Evolutionary conservation across 164 flowering plant genomes (phyloP), one percentile per base, ranked within the genome.

Genomic region (Litsea cubeba): DNA sequence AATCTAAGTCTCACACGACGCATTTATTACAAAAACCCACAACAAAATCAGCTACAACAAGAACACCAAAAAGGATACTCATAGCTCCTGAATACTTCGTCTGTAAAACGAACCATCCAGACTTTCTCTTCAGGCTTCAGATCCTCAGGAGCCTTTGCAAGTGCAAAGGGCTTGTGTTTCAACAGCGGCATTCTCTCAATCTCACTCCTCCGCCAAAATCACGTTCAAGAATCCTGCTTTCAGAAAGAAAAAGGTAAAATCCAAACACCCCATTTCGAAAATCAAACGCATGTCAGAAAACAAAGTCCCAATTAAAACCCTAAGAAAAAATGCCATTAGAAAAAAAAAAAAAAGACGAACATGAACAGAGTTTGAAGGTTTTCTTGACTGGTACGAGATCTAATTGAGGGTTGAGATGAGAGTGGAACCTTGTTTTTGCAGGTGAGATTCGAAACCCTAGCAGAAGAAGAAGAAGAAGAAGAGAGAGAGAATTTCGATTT

Each of bases 41-140:
- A 5, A 40, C 46, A 40, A 40, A 40, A 40, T 40, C 46, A 40
- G 60, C 60, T 54, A 20, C 4, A 54, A 54, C 15, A 15, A 54
- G 12, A 14, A 15, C 3, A 54, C 12, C 60, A 40, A n/a, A 65
- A 54, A 76, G 78, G 78, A 76, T 76, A 76, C 78, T 64, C 64
- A 32, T 71, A 76, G 70, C 32, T 30, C 51, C 73, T 50, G 23
- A 76, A 76, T 22, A 76, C 23, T 66, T 76, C 78, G 10, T 64
- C 64, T 30, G 78, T 76, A 74, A 76, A 76, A 30, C 74, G 78
- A 65, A 76, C 70, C 28, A 28, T 35, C 51, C 50, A 76, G 22
- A 76, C 70, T 5, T 2, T 50, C 50, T 71, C 74, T 7, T 71
- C 68, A 0, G 78, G 70, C 22, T 30, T n/a, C 17, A 76, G 50